phyloP scores from a whole-genome alignment of 2,329 filamentous ascomycete species.

The Gyromitra esculenta region DNA sequence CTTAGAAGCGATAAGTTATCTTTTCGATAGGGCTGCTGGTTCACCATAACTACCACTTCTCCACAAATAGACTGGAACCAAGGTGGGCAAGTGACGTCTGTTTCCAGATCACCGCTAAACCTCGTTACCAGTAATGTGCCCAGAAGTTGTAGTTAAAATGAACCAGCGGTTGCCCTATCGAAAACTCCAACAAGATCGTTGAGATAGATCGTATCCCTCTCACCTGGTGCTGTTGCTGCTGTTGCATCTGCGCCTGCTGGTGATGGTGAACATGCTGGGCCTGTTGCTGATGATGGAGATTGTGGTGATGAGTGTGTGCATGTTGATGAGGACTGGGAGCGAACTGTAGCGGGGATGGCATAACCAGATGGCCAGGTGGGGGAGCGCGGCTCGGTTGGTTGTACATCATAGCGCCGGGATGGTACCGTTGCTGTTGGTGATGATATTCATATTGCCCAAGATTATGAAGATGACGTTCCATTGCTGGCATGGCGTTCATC shows the following conservation, averaged over 20 bases:
- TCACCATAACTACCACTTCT: constrained; percentile 26
- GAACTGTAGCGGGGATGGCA: constrained; percentile 46
- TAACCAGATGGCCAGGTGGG: constrained; percentile 43
- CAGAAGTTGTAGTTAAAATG: constrained; percentile 23
- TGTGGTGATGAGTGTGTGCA: constrained; percentile 45
- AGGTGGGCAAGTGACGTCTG: background rate
- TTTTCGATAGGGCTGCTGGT: constrained; percentile 10
- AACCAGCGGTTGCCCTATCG: constrained; percentile 26
- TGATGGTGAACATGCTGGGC: constrained; percentile 44
- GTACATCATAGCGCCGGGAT: constrained; percentile 40
- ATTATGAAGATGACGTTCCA: constrained; percentile 50
- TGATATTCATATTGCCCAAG: constrained; percentile 41
- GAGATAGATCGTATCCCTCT: constrained; percentile 25
- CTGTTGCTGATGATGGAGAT: constrained; percentile 46
- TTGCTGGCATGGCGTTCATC: constrained; percentile 52
- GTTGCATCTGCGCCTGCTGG: constrained; percentile 38
- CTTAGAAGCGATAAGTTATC: constrained; percentile 1
- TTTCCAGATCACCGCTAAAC: constrained; percentile 21
- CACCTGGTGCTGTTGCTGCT: constrained; percentile 48
- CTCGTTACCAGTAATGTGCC: constrained; percentile 6
- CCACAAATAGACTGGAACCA: constrained; percentile 29
- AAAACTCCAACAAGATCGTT: constrained; percentile 26
- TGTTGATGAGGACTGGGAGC: constrained; percentile 40
- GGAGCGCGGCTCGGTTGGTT: constrained; percentile 31
- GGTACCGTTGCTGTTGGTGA: constrained; percentile 34